phyloP scores from a whole-genome alignment of 2,329 filamentous ascomycete genomes.

The Xylaria sp. region DNA sequence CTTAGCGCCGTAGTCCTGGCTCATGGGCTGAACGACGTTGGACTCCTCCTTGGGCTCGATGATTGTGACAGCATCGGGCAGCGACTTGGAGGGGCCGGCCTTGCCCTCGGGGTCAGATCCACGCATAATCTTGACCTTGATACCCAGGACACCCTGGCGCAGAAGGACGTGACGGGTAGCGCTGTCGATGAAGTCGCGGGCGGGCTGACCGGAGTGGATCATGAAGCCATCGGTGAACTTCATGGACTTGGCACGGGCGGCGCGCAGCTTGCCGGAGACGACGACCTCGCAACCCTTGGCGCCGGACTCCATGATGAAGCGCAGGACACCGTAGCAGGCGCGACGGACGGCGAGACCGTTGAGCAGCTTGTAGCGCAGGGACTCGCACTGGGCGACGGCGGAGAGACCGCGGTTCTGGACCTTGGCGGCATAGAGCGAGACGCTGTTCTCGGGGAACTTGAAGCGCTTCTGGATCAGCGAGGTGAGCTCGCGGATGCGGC shows the following conservation, averaged over 20 bases:
- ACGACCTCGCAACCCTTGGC: conserved; percentile 99
- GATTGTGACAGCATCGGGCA: conserved; percentile 98
- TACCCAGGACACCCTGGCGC: conserved; percentile 99
- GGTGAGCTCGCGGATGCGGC: conserved; percentile 99
- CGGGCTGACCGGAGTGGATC: conserved; percentile 99
- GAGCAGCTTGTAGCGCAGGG: conserved; percentile 99
- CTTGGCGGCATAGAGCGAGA: conserved; percentile 99
- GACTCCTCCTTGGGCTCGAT: conserved; percentile 99
- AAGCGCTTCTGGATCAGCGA: conserved; percentile 99
- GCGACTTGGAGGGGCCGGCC: conserved; percentile 94
- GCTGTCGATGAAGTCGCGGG: conserved; percentile 99
- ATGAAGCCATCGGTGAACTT: conserved; percentile 99
- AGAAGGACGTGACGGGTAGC: conserved; percentile 99
- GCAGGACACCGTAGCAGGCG: conserved; percentile 99
- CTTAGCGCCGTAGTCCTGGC: conserved; percentile 99
- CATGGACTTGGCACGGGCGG: conserved; percentile 99
- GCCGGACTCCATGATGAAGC: conserved; percentile 99
- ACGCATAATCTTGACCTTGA: conserved; percentile 99
- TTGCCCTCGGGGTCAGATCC: conserved; percentile 99
- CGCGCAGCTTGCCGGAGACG: conserved; percentile 98
- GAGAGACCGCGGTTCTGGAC: conserved; percentile 99
- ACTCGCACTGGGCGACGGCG: conserved; percentile 99
- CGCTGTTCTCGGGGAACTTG: conserved; percentile 99
- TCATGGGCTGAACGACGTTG: conserved; percentile 91
- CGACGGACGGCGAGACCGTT: conserved; percentile 98